Conservation (phyloP, 306 rosid genomes). For the Corylus avellana region DNA sequence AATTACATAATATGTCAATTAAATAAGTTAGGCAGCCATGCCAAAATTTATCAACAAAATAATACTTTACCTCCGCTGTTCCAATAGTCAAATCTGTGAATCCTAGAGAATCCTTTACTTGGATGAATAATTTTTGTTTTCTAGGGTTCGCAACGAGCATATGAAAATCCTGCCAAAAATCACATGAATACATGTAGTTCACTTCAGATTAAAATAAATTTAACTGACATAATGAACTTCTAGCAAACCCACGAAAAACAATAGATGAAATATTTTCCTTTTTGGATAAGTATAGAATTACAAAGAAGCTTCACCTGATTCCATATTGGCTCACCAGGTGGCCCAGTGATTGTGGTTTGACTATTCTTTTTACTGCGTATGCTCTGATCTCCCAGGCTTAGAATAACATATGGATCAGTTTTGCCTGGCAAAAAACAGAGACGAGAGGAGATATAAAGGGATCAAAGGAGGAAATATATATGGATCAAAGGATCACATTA, state of each 20-base stretch:
- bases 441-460: conserved; percentile 1
- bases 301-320: conserved; percentile 73
- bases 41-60: neutral
- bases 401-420: conserved; percentile 91
- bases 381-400: conserved; percentile 78
- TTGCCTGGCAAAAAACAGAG: conserved; percentile 56
- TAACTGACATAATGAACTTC: neutral
- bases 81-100: conserved; percentile 77
- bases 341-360: conserved; percentile 93
- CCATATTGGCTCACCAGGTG: conserved; percentile 99
- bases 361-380: conserved; percentile 97
- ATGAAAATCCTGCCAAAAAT: conserved; percentile 78
- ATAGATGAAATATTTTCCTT: conserved; percentile 2
- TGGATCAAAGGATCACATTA: conserved; percentile 1
- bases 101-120: conserved; percentile 92
- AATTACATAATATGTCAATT: neutral
- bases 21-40: neutral
- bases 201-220: neutral
- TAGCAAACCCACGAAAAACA: neutral
- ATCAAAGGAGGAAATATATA: neutral
- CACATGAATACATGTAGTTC: conserved; percentile 13
- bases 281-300: neutral
- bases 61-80: conserved; percentile 72
- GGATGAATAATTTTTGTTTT: conserved; percentile 72
- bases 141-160: conserved; percentile 90